These are phyloP conservation scores for Cryphonectria nitschkei DNA, from an alignment of 2,329 filamentous ascomycete genomes.

Conservation along the genomic window DNA sequence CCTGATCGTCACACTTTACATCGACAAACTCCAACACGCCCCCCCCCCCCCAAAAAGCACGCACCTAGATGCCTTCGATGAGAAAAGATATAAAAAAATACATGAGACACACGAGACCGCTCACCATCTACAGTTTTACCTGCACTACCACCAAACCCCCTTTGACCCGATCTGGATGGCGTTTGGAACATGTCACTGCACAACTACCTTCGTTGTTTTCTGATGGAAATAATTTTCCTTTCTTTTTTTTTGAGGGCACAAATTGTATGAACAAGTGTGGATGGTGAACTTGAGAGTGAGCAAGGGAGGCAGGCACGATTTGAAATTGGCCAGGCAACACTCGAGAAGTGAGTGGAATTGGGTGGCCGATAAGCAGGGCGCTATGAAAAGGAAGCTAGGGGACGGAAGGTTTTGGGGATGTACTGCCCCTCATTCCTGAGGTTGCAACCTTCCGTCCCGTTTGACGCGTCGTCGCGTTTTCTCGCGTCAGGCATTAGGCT, in stretches of 20 bases:
- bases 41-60: background rate
- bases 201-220: background rate
- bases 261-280: constrained; percentile 6
- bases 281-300: background rate
- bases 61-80: background rate
- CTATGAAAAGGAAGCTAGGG: background rate
- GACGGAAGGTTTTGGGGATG: background rate
- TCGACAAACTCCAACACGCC: background rate
- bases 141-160: background rate
- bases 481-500: constrained; percentile 13
- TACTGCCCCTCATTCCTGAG: constrained; percentile 24
- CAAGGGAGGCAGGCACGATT: background rate
- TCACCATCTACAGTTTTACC: background rate
- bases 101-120: background rate
- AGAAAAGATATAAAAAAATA: background rate
- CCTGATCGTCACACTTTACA: background rate
- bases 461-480: constrained; percentile 28
- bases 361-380: background rate
- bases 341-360: background rate
- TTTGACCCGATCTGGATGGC: constrained; percentile 4
- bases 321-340: background rate
- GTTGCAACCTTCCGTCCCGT: constrained; percentile 14
- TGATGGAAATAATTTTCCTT: background rate
- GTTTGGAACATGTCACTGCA: constrained; percentile 6
- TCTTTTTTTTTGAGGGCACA: background rate